These are phyloP conservation scores for Pseudoturritis turrita DNA, from an alignment of 345 rosid genomes.

Conservation along the genomic window DNA sequence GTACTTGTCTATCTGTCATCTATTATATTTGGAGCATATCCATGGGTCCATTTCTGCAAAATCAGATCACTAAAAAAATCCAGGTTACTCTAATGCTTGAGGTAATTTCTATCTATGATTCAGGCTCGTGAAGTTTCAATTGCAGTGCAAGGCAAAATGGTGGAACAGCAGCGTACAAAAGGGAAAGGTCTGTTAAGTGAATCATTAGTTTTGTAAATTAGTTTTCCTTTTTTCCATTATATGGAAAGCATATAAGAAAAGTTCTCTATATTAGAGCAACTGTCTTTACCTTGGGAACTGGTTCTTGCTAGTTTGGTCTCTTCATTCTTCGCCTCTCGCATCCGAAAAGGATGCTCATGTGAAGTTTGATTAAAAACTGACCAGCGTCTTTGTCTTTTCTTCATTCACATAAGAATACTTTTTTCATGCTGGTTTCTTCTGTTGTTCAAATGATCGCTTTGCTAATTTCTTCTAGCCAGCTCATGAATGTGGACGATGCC, in stretches of 20 bases:
- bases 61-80: neutral
- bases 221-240: neutral
- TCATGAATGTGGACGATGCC: neutral
- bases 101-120: conserved; percentile 10
- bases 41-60: neutral
- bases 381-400: neutral
- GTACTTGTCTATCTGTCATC: neutral
- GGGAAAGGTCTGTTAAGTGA: conserved; percentile 62
- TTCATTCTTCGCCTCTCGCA: neutral
- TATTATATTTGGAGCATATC: neutral
- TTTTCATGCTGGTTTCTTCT: neutral
- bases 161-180: conserved; percentile 90
- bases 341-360: neutral
- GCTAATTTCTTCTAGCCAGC: neutral
- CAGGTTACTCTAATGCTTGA: conserved; percentile 1
- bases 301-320: conserved; percentile 2
- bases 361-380: neutral
- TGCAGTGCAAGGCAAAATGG: conserved; percentile 80
- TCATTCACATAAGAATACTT: neutral
- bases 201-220: neutral
- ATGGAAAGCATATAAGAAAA: neutral
- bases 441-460: neutral
- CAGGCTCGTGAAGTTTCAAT: conserved; percentile 97
- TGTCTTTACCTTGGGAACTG: conserved; percentile 2
- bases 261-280: neutral